Conservation (phyloP, 2,329 filamentous ascomycete species). For the Chaetomiaceae sp. region DNA sequence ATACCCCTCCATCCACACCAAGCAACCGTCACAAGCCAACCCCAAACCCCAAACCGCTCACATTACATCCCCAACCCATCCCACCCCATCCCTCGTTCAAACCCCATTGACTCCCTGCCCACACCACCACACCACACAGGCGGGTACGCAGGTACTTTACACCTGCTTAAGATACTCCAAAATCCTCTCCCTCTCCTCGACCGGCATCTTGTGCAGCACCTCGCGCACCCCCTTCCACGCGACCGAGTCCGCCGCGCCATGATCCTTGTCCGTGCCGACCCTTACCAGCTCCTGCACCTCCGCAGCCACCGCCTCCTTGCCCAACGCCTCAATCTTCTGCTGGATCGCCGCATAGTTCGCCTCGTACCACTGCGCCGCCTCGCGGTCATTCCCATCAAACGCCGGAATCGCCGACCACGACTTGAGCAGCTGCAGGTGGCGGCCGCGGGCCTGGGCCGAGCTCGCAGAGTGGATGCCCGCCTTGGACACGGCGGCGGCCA, state of each 20-base stretch:
- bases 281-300: conserved; percentile 71
- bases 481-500: conserved; percentile 44
- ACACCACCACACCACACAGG: no score
- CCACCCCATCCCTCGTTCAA: no score
- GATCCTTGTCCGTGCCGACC: conserved; percentile 62
- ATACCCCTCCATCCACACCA: no score
- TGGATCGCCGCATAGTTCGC: conserved; percentile 79
- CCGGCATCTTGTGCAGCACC: conserved; percentile 78
- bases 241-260: conserved; percentile 52
- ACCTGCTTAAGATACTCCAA: conserved; percentile 47
- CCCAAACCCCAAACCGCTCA: no score
- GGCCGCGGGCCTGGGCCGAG: conserved; percentile 49
- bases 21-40: no score
- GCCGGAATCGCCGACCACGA: conserved; percentile 75
- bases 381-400: conserved; percentile 72
- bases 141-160: no score
- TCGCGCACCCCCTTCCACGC: conserved; percentile 81
- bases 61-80: no score
- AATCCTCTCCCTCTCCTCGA: conserved; percentile 80
- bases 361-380: conserved; percentile 93
- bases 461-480: conserved; percentile 32
- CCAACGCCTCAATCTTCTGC: conserved; percentile 78
- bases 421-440: conserved; percentile 68
- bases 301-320: conserved; percentile 52
- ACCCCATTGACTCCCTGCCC: not conserved